These are phyloP conservation scores for Pestalotiopsis sp. DNA, from an alignment of 2,329 filamentous ascomycete species.

Conservation along the genomic window DNA sequence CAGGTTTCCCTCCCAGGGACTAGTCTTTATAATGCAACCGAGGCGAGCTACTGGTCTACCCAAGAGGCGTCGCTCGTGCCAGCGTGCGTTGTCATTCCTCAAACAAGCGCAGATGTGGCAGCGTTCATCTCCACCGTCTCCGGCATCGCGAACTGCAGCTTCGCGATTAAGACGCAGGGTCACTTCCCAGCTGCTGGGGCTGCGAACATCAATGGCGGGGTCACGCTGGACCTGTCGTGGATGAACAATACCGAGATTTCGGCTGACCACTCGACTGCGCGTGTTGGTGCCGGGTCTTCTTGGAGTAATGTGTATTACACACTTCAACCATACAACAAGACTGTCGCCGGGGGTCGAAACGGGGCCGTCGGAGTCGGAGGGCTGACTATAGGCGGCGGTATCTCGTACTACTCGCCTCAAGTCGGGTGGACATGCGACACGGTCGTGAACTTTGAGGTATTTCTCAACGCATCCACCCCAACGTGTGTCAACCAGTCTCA, in stretches of 20 bases:
- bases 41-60: constrained; percentile 15
- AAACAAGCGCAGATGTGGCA: constrained; percentile 13
- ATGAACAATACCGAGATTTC: constrained; percentile 12
- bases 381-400: constrained; percentile 23
- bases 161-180: constrained; percentile 16
- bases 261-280: constrained; percentile 11
- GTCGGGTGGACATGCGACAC: constrained; percentile 20
- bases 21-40: constrained; percentile 10
- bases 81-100: constrained; percentile 14
- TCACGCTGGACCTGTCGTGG: constrained; percentile 14
- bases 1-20: constrained; percentile 11
- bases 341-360: constrained; percentile 18
- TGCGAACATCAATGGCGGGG: constrained; percentile 15
- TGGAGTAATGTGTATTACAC: constrained; percentile 16
- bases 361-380: constrained; percentile 22
- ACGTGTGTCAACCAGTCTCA: background rate
- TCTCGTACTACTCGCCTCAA: constrained; percentile 17
- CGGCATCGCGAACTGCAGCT: constrained; percentile 14
- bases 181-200: constrained; percentile 15
- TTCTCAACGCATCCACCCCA: background rate
- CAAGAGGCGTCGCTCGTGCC: constrained; percentile 14
- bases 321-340: constrained; percentile 12
- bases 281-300: constrained; percentile 14
- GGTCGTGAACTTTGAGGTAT: constrained; percentile 19
- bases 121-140: constrained; percentile 14